Evolutionary conservation across 2,329 filamentous ascomycete genomes (phyloP), one percentile per base, ranked within the genome.

Genomic region (Neofusicoccum kwambonambiense): DNA sequence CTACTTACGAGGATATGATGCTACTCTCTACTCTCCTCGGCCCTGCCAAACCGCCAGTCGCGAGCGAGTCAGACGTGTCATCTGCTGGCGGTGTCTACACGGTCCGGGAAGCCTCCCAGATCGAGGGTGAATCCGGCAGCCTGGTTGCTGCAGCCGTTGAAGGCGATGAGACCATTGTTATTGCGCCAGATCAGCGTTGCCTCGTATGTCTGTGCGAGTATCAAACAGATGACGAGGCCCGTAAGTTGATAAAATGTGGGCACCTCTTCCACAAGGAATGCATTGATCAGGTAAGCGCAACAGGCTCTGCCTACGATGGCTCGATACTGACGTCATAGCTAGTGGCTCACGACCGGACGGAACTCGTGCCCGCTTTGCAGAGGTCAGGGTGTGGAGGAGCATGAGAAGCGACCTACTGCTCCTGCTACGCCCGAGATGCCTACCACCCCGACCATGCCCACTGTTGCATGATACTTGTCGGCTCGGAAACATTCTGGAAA

Each of bases 1-100:
- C 88, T 1, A 89, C 88, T 1, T 90, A 90, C 71, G 88, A 90
- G 75, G 88, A 90, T 69, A 90, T 90, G 88, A 84, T 90, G 73
- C 78, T 90, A 50, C 80, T 90, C 3, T 89, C 87, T 12, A 87
- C 87, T 12, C 80, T 90, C 11, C 78, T 90, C 15, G 88, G 88
- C 1, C 88, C 88, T 54, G 88, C 85, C 3, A 90, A 90, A 71
- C 87, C 88, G 2, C 88, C 88, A 3, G 88, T 90, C 58, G 88
- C 88, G 17, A 86, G 83, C 64, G 83, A 87, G 67, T 85, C 87
- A 64, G 88, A 90, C 70, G 81, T 90, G 31, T 83, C 84, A 60
- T 82, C 83, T 50, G 86, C 88, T 15, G 85, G 86, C 19, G 88
- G 88, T 2, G 69, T 89, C 8, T 89, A 85, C 74, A 80, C 77